Evolutionary conservation across 208 protist genomes (phyloP).

Genomic region (Leptomonas seymouri): DNA sequence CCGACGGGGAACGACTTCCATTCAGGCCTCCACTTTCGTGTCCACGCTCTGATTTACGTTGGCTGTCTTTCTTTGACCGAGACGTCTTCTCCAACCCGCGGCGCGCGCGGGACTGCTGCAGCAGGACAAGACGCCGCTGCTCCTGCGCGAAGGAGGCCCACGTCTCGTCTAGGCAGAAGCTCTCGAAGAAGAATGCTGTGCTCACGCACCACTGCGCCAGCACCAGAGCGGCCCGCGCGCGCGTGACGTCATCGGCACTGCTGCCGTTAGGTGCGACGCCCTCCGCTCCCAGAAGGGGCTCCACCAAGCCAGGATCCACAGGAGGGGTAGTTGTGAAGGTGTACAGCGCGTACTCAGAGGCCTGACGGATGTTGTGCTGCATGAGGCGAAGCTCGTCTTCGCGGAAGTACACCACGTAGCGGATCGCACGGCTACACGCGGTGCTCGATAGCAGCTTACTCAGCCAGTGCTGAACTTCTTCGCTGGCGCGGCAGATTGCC

Average conservation of each 20-base stretch:
- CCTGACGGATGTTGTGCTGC: conserved; percentile 72
- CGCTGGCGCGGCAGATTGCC: conserved; percentile 12
- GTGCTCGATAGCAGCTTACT: conserved; percentile 41
- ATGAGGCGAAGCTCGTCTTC: conserved; percentile 82
- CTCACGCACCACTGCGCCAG: conserved; percentile 73
- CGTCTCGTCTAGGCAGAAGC: conserved; percentile 75
- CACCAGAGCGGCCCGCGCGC: conserved; percentile 21
- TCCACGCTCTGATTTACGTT: background rate
- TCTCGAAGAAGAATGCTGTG: conserved; percentile 71
- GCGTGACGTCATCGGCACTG: conserved; percentile 12
- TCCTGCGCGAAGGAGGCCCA: conserved; percentile 85
- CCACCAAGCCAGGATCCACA: conserved; percentile 48
- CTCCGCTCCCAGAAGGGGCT: conserved; percentile 11
- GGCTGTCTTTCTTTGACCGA: conserved; percentile 16
- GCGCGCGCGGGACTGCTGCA: conserved; percentile 52
- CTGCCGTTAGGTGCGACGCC: background rate
- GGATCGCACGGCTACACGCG: conserved; percentile 78
- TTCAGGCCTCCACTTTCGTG: background rate
- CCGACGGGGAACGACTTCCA: conserved; percentile 5
- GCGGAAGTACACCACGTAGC: conserved; percentile 85
- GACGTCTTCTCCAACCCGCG: conserved; percentile 29
- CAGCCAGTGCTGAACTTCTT: conserved; percentile 34
- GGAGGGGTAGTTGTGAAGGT: conserved; percentile 79
- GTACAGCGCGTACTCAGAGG: conserved; percentile 71
- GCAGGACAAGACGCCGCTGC: conserved; percentile 70